Conservation (phyloP, 129 eudicot genomes). For the Artemisia tridentata region DNA sequence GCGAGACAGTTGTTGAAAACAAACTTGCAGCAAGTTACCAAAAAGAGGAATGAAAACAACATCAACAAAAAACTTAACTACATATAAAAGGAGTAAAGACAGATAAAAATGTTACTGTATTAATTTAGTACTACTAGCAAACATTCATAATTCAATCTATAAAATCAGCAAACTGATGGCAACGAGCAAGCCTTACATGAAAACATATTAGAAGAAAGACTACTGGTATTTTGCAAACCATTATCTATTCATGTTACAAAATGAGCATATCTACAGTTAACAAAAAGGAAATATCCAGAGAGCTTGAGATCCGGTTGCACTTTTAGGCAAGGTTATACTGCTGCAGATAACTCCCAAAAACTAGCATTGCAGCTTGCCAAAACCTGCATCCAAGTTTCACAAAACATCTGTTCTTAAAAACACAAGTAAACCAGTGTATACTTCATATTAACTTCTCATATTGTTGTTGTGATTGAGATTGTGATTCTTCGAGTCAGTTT, state of each 20-base stretch:
- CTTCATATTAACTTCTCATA: background rate
- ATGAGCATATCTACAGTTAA: constrained; percentile 26
- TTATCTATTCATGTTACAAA: constrained; percentile 19
- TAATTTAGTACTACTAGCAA: background rate
- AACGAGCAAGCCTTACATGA: background rate
- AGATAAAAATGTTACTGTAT: too few relatives aligned
- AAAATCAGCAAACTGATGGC: background rate
- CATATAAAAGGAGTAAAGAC: too few relatives aligned
- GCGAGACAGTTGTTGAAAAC: too few relatives aligned
- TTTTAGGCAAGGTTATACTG: constrained; percentile 22
- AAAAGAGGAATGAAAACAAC: too few relatives aligned
- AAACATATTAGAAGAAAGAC: constrained; percentile 2
- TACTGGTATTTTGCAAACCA: background rate
- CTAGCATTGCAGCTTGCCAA: constrained; percentile 29
- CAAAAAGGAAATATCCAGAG: background rate
- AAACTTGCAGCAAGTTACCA: too few relatives aligned
- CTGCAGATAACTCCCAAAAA: constrained; percentile 25
- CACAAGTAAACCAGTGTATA: background rate
- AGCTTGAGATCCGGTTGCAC: constrained; percentile 9
- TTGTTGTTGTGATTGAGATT: too few relatives aligned
- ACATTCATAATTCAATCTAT: background rate
- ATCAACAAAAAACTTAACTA: too few relatives aligned
- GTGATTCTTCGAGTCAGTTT: too few relatives aligned
- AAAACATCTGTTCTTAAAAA: background rate
- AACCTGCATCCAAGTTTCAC: constrained; percentile 27